Evolutionary conservation across 371 early-diverging fungal species (phyloP), one percentile per base, ranked within the genome.

Genomic region (Mortierella sp.): DNA sequence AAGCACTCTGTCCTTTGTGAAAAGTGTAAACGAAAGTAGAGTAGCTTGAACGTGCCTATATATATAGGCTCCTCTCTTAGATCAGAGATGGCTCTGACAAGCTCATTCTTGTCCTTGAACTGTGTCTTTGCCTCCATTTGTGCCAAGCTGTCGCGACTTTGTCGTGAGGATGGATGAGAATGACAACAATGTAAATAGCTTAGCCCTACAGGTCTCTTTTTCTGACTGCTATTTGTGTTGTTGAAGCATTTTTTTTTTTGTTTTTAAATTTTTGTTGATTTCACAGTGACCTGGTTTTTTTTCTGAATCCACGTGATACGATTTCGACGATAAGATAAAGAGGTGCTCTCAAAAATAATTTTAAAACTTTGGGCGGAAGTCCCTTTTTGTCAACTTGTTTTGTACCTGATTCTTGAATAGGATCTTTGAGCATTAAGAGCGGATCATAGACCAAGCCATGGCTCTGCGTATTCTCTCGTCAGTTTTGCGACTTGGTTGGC

Each of bases 291-390:
- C 31, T 55, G 19, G 19, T n/a, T 3, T 35, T 43, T 65, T 58
- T 32, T 7, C 3, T 51, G 17, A 32, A 6, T 3, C 8, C 22
- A 15, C 28, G 13, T 47, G 47, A 47, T n/a, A n/a, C n/a, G 47
- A 47, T 47, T n/a, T n/a, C n/a, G 40, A 15, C 10, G 40, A 40
- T 40, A 40, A 40, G 40, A 40, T 40, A 40, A 37, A 37, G 40
- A 37, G 13, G 26, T 58, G 55, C 26, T 31, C 29, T 26, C 96
- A 96, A 13, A 40, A 40, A 13, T 40, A 13, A 40, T 15, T 13
- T 10, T 13, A 40, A 40, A 40, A 40, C 40, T 40, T 40, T 40
- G 40, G n/a, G 15, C 40, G 40, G 40, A 40, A 40, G 10, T 40
- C 40, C 40, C 40, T 40, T 40, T 37, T 40, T 40, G 40, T 40